Base-by-base conservation (phyloP, 441 rosid genomes). In the Biscutella auriculata region DNA sequence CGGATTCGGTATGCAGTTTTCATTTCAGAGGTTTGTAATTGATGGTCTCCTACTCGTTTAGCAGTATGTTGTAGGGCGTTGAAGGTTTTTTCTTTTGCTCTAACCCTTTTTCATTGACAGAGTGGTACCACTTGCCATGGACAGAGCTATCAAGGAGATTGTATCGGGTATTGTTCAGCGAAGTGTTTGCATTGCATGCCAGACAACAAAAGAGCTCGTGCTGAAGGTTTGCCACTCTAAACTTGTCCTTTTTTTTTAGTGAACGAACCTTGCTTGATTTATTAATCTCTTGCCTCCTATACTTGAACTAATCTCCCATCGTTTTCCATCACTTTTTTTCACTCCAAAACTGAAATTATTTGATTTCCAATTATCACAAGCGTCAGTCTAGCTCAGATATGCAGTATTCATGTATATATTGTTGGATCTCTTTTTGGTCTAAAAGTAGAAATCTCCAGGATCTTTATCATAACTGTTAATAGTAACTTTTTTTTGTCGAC, bases 121-220 rank as follows among this genome's bases (percentile, higher is more conserved):
- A 64, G 88, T 77, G 71, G 95, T 94, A 64, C 97, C 99, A 63
- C 68, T 78, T 74, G 95, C 87, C 32, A 90, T 90, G 89, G 97
- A 94, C 63, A 80, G 95, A 75, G 99, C 99, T 45, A 81, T 95
- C 73, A 95, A 86, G 62, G 99, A 94, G 70, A 90, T 86, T 42
- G 95, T 94, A 55, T 57, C 85, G 63, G 82, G 92, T 62, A 90
- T 90, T 71, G 97, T 90, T 77, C 97, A 94, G 73, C 90, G 95
- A 53, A 90, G 99, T 73, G 97, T 90, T 73, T 87, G 96, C 33
- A 88, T 94, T 72, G 97, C 99, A 49, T 88, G 95, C 57, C 97
- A 90, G 70, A 94, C 99, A 37, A 90, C 97, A 39, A 94, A 94
- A 71, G 99, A 94, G 70, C 97, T 94, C 69, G 97, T 94, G 63